Conservation (phyloP, 805 yeast genomes). For the Starmerella bacillaris region DNA sequence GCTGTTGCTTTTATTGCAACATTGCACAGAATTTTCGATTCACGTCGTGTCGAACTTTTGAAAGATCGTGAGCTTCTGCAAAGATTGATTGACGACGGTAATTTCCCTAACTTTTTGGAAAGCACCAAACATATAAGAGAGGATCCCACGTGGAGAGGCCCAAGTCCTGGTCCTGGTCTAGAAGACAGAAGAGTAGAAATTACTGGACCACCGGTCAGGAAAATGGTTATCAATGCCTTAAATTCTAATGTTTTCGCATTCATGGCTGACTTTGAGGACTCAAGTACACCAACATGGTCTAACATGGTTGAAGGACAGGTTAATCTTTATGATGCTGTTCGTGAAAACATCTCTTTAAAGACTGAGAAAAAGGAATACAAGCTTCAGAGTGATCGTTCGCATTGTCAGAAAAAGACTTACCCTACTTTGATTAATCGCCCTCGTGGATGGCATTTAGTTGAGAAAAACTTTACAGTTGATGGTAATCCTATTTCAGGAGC, state of each 20-base stretch:
- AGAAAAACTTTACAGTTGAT: constrained; percentile 46
- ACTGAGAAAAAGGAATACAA: constrained; percentile 30
- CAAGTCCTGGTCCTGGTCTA: constrained; percentile 48
- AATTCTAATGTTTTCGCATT: constrained; percentile 53
- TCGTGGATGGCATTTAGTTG: constrained; percentile 60
- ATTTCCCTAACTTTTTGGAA: constrained; percentile 50
- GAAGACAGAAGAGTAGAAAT: constrained; percentile 58
- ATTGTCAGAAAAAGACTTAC: constrained; percentile 25
- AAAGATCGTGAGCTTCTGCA: constrained; percentile 39
- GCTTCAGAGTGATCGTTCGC: constrained; percentile 31
- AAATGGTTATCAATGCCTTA: constrained; percentile 58
- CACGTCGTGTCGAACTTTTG: constrained; percentile 37
- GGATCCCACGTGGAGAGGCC: constrained; percentile 54
- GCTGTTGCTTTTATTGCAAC: constrained; percentile 51
- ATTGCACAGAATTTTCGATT: constrained; percentile 45
- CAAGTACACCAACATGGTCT: constrained; percentile 53
- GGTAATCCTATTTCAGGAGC: constrained; percentile 52
- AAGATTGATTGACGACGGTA: constrained; percentile 39
- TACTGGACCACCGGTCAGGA: constrained; percentile 61
- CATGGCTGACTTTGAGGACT: constrained; percentile 64
- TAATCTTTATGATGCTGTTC: constrained; percentile 50
- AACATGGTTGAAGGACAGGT: constrained; percentile 53
- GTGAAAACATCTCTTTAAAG: constrained; percentile 32
- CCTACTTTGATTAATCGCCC: constrained; percentile 39
- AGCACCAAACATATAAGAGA: constrained; percentile 45